These are phyloP conservation scores for Henckelia pumila DNA, from an alignment of 257 asterid species.

Conservation along the genomic window DNA sequence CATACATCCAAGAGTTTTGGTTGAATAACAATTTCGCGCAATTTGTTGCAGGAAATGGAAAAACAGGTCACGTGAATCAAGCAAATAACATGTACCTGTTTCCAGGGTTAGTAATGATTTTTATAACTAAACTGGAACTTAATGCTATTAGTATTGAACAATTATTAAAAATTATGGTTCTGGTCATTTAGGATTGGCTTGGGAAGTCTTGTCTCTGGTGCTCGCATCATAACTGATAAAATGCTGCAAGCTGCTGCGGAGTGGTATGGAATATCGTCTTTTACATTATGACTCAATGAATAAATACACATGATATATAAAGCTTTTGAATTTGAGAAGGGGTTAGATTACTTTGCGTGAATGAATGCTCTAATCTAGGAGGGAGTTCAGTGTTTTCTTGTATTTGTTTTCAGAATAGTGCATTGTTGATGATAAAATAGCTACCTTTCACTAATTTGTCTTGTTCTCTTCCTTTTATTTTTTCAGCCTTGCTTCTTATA, in stretches of 20 bases:
- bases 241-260: slow-evolving; percentile 96
- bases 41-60: slow-evolving; percentile 69
- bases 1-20: slow-evolving; percentile 1
- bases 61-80: slow-evolving; percentile 88
- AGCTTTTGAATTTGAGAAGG: not conserved
- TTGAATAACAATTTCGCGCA: slow-evolving; percentile 19
- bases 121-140: slow-evolving; percentile 1
- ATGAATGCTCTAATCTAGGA: not conserved
- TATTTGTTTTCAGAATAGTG: not conserved
- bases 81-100: slow-evolving; percentile 98
- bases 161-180: slow-evolving; percentile 23
- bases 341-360: not conserved
- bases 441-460: slow-evolving; percentile 17
- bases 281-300: slow-evolving; percentile 1
- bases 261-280: slow-evolving; percentile 51
- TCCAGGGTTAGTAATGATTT: slow-evolving; percentile 76
- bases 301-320: not conserved
- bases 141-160: not conserved
- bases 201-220: slow-evolving; percentile 94
- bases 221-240: slow-evolving; percentile 81
- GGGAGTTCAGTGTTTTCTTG: not conserved
- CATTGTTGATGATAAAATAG: not conserved
- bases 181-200: slow-evolving; percentile 70
- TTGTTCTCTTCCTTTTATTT: slow-evolving; percentile 21
- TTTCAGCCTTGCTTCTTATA: slow-evolving; percentile 92